A percentile compares a stretch with the other conserved stretches of the same genome.
Conservation (phyloP, 148 eudicot species). For the Silene uniflora region DNA sequence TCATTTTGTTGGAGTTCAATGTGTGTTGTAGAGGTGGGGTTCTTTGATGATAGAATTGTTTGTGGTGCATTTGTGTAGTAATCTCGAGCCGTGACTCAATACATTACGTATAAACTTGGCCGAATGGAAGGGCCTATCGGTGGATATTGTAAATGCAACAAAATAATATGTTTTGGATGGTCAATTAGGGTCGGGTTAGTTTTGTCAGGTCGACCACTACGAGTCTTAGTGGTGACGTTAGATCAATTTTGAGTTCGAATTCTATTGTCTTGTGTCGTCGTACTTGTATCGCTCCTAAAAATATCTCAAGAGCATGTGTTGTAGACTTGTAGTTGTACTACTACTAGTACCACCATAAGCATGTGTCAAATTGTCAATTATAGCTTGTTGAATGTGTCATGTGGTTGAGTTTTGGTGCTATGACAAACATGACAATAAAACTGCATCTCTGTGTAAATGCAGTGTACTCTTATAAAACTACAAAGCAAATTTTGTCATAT, state of each 20-base stretch:
- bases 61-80: neutral
- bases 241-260: neutral
- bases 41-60: slow-evolving; percentile 7
- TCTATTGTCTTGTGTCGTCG: neutral
- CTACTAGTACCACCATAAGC: neutral
- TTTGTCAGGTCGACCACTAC: neutral
- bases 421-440: slow-evolving; percentile 6
- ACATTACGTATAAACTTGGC: neutral
- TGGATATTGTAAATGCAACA: too few species aligned
- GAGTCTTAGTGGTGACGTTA: neutral
- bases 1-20: neutral
- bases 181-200: neutral
- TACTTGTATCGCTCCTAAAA: neutral
- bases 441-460: slow-evolving; percentile 12
- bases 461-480: slow-evolving; percentile 7
- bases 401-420: slow-evolving; percentile 5
- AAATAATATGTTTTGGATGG: too few species aligned
- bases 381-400: neutral
- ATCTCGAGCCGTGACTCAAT: neutral
- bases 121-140: neutral
- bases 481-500: slow-evolving; percentile 7
- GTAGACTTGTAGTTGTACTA: neutral
- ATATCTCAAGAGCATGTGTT: slow-evolving; percentile 11
- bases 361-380: neutral
- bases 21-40: neutral